Base-by-base conservation (phyloP, 1,284 basidiomycete species). In the Pseudozyma hubeiensis region DNA sequence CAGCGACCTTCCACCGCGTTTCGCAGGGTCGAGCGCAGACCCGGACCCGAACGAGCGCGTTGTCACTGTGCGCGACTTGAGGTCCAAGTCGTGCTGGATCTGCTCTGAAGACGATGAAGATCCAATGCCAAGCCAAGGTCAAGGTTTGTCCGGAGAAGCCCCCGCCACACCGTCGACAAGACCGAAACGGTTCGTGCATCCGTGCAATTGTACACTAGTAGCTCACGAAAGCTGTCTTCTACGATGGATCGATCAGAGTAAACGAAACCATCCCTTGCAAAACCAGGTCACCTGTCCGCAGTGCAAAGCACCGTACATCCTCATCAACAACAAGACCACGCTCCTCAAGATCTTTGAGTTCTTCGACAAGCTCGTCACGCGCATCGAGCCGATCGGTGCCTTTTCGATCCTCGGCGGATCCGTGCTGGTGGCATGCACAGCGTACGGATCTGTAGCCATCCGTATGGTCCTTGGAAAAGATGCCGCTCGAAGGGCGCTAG, bases 181-280 rank as follows among this genome's bases (percentile, higher is more conserved):
- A 17, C 56, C 56, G n/a, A 59, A 57, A 43, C 49, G 66, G 16
- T 80, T 79, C 58, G 61, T 81, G 16, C 79, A 81, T 49, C 75
- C 78, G n/a, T 80, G 79, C 67, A 75, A 78, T 19, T 81, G 79
- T 48, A 78, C 72, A 10, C 70, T 81, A n/a, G 74, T 81, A 17
- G 79, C 79, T 4, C 79, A 81, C 66, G 78, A 81, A 43, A 66
- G 52, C 30, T 80, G 79, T 44, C 60, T 80, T 13, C 67, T 78
- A 10, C 66, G 54, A 39, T 80, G 79, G 79, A 76, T 80, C 68
- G 73, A 75, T 11, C 71, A 75, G 47, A 60, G 58, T 44, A 60
- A 64, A 29, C 53, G 64, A 34, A 59, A 68, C 29, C 54, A 68
- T 14, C 69, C 69, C 5, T 58, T 63, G 4, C 47, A 77, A 31